Evolutionary conservation across 1,284 basidiomycete species (phyloP), one percentile per base, ranked within the genome.

Genomic region (Ganoderma boninense): DNA sequence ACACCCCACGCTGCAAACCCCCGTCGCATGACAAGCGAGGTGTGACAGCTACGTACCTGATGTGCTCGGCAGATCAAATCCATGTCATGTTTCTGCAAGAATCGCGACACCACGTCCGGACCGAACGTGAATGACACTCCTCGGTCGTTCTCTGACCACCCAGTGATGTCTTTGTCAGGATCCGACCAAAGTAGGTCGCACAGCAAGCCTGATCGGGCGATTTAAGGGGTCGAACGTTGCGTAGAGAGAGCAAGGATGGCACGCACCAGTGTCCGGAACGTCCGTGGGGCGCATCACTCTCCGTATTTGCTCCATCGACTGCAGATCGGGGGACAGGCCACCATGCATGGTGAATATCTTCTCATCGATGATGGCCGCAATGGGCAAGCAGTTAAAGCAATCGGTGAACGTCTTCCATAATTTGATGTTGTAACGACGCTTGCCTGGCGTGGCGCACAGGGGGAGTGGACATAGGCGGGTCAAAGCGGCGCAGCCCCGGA

Each of bases 31-130:
- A 35, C 56, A 23, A 4, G 60, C 46, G 13, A 63, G 8, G 64
- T 44, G 49, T 54, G 35, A 64, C 59, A 44, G 44, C 20, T 52
- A 83, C 91, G 76, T 78, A 92, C 94, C 89, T 98, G 96, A 88
- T 99, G 97, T 79, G 97, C 97, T 84, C 97, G 89, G 85, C 97
- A 99, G 79, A 99, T 99, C 79, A 99, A 87, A 83, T 99, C 97
- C 97, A 99, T 99, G 83, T 99, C 98, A 81, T 98, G 97, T 83
- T 99, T 98, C 88, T 98, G 97, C 79, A 99, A 85, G 89, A 99
- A 99, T 78, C 97, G 89, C 71, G 96, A 97, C 65, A 99, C 97
- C 57, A 99, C 97, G 80, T 99, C 97, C 43, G 97, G 97, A 13
- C 97, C 97, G 82, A 99, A 99, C n/a, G 95, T 97, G 82, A 97